Evolutionary conservation across 2,329 filamentous ascomycete species (phyloP), one percentile per base, ranked within the genome.

Genomic region (Escovopsis sp.): DNA sequence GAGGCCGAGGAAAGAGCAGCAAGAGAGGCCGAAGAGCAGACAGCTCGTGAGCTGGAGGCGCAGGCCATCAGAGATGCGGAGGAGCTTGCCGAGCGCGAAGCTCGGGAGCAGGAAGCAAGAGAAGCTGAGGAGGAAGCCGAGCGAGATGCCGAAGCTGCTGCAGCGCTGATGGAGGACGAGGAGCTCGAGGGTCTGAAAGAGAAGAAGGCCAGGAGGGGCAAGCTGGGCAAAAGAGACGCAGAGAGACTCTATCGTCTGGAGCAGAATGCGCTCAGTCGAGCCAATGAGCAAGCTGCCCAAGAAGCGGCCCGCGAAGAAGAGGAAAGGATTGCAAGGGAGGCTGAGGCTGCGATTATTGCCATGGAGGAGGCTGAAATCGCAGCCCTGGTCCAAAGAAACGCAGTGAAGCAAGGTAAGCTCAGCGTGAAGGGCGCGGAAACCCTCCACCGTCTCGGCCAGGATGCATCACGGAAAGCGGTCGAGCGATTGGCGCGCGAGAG

Each of bases 371-470:
- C 49, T 27, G 35, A 55, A 10, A 42, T 44, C 23, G 41, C 45
- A 13, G 35, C 58, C 1, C 41, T 48, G 13, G 50, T 55, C 17
- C 65, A 58, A 43, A 50, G 48, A 23, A 58, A 54, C 33, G 56
- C 56, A 2, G 66, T 63, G 43, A 72, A 65, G 47, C 52, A 17
- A 18, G 29, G 54, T 36, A 67, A 56, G 39, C 44, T 65, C 11
- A 49, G 46, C 2, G 67, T 60, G 41, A 65, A 57, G 38, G 63
- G 65, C 23, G 52, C 65, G 34, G 62, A 68, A 39, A 65, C 61
- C 39, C 52, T 60, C 18, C 52, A 58, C 25, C 43, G 45, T 7
- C 45, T 66, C 6, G 55, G 50, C 9, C 52, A 52, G 27, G 57
- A 51, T 23, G 49, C 53, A 18, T 48, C 46, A 19, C 48, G 47